Evolutionary conservation across 2,329 filamentous ascomycete genomes (phyloP), one percentile per base, ranked within the genome.

Genomic region (Fusarium sp.): DNA sequence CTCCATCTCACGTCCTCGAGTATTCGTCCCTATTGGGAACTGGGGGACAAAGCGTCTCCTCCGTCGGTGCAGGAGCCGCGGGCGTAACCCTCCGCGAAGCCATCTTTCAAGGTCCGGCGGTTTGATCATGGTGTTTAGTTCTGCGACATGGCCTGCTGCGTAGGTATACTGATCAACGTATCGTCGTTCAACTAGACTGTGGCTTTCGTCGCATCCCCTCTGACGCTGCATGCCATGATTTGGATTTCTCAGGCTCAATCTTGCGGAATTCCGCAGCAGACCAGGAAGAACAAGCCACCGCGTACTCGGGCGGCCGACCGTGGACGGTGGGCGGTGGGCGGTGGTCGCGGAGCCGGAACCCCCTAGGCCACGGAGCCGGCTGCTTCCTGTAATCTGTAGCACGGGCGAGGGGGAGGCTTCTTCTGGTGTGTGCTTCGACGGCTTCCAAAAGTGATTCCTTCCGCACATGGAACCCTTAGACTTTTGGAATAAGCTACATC

Each of bases 261-360:
- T 56, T 67, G 48, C 51, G 62, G 62, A 61, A 46, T 39, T 27
- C n/a, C n/a, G 15, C 18, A 44, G 55, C 43, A 34, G 47, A 34
- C 43, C n/a, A n/a, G n/a, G n/a, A n/a, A n/a, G n/a, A n/a, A n/a
- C n/a, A n/a, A n/a, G 59, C 48, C 31, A 54, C 40, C 28, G 30
- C 48, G 12, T 23, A 15, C 31, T 47, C 39, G 16, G 30, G 31
- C 48, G 48, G 16, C 37, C 43, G 28, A 47, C 44, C n/a, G n/a
- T n/a, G n/a, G n/a, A n/a, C n/a, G n/a, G n/a, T n/a, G n/a, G n/a
- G n/a, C n/a, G n/a, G n/a, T n/a, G n/a, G n/a, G n/a, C n/a, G n/a
- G n/a, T n/a, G n/a, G n/a, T n/a, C n/a, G 61, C 56, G 66, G 66
- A 63, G 66, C 66, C 66, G 66, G 62, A 37, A 57, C n/a, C 51